phyloP scores from a whole-genome alignment of 2,329 filamentous ascomycete species.

The Aspergillus jensenii region DNA sequence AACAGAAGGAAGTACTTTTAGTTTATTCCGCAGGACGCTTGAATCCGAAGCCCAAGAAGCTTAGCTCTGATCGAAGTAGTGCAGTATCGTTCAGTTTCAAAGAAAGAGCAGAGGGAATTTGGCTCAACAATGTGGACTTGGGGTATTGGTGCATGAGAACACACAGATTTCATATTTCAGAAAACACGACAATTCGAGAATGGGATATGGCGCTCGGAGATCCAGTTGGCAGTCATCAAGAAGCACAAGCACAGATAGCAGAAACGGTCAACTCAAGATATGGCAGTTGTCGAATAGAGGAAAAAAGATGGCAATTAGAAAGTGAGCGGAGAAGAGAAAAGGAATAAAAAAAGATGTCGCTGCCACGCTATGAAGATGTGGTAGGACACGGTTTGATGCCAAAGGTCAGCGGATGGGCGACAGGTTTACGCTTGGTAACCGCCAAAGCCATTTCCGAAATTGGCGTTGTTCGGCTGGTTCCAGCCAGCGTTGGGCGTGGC shows the following conservation, averaged over 20 bases:
- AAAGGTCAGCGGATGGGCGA: slow-evolving; percentile 12
- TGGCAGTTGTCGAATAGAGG: slow-evolving; percentile 19
- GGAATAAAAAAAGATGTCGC: slow-evolving; percentile 13
- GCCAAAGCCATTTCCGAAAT: slow-evolving; percentile 57
- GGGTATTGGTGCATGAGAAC: slow-evolving; percentile 45
- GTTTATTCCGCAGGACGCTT: slow-evolving; percentile 33
- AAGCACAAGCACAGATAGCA: slow-evolving; percentile 19
- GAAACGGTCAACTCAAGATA: slow-evolving; percentile 20
- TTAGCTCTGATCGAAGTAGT: slow-evolving; percentile 30
- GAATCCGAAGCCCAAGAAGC: slow-evolving; percentile 33
- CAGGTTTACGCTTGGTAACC: slow-evolving; percentile 58
- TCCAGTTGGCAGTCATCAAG: slow-evolving; percentile 36
- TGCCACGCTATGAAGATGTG: slow-evolving; percentile 18
- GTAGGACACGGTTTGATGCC: slow-evolving; percentile 13
- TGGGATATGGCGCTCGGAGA: slow-evolving; percentile 37
- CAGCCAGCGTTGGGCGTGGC: slow-evolving; percentile 54
- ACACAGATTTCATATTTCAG: slow-evolving; percentile 44
- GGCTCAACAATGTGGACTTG: slow-evolving; percentile 39
- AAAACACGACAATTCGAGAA: slow-evolving; percentile 36
- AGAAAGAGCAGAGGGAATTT: slow-evolving; percentile 29
- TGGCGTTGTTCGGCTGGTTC: slow-evolving; percentile 51
- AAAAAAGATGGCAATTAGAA: slow-evolving; percentile 19
- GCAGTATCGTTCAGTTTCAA: slow-evolving; percentile 28
- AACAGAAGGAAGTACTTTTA: slow-evolving; percentile 33
- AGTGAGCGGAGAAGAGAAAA: slow-evolving; percentile 17